Base-by-base conservation (phyloP, 345 rosid genomes). In the Acer campestre region DNA sequence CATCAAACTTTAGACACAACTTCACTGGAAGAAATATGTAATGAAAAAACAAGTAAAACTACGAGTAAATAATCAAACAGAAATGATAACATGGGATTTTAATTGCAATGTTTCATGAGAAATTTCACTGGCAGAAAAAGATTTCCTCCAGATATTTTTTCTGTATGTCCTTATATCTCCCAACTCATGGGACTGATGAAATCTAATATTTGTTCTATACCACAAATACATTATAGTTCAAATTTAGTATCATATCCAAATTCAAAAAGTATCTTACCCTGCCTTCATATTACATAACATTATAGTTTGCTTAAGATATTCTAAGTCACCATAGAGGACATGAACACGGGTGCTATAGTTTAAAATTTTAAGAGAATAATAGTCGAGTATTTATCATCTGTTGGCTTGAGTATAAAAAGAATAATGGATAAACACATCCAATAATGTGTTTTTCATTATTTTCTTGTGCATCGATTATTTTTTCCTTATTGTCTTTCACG, bases 1-100 rank as follows among this genome's bases (percentile, higher is more conserved):
- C 61, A 77, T 25, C 53, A 29, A 4, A 18, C 12, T 66, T 81
- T 46, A 82, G 74, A 23, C 63, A 71, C 56, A 68, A 74, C 62
- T 71, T 22, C 35, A 71, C 61, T 22, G 10, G 64, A 1, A 51
- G 68, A 81, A 77, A 31, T 2, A 68, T 13, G 64, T 42, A 27
- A 77, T 10, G 22, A 65, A 63, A 65, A 31, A 35, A 35, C 5
- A 3, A 29, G 31, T 29, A 25, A n/a, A 27, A 27, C 49, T 40
- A 38, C 27, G 10, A 44, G 61, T 61, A 59, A 10, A 42, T 70
- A 38, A 17, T 9, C 10, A 29, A 13, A 44, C 55, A 27, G 42
- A 23, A 25, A 18, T 29, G 4, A 12, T 2, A 29, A 64, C 9
- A 27, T 25, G 38, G 67, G 35, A 6, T 4, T 29, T 64, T 64